phyloP scores from a whole-genome alignment of 2,329 filamentous ascomycete genomes.

The Chaetomium strumarium region DNA sequence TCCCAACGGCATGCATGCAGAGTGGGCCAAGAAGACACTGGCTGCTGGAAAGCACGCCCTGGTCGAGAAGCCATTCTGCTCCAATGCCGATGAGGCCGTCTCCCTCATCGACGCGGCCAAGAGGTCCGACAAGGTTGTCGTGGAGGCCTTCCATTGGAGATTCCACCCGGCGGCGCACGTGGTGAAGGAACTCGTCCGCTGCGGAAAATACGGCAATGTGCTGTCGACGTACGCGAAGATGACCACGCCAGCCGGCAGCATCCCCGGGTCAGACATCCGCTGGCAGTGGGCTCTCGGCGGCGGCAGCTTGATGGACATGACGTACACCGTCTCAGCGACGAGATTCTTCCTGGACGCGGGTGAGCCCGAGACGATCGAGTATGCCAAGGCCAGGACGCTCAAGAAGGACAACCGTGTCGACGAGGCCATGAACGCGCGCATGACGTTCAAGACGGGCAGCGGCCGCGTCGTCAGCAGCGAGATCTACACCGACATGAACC shows the following conservation, averaged over 20 bases:
- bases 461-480: too few species aligned
- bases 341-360: too few species aligned
- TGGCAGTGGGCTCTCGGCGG: slow-evolving; percentile 39
- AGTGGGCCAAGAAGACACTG: slow-evolving; percentile 46
- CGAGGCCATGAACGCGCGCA: too few species aligned
- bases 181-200: slow-evolving; percentile 37
- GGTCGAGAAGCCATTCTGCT: slow-evolving; percentile 46
- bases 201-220: slow-evolving; percentile 33
- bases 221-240: slow-evolving; percentile 26
- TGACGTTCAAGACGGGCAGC: too few species aligned
- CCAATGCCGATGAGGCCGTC: slow-evolving; percentile 40
- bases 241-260: slow-evolving; percentile 25
- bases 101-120: slow-evolving; percentile 34
- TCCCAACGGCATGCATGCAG: slow-evolving; percentile 38
- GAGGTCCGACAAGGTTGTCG: slow-evolving; percentile 30
- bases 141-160: slow-evolving; percentile 49
- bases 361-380: too few species aligned
- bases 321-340: too few species aligned
- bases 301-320: slow-evolving; percentile 33
- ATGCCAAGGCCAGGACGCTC: too few species aligned
- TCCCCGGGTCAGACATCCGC: slow-evolving; percentile 38
- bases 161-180: slow-evolving; percentile 44
- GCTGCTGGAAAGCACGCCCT: slow-evolving; percentile 48
- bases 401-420: too few species aligned
- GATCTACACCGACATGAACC: too few species aligned